Conservation (phyloP, 2,329 filamentous ascomycete genomes). For the Fusarium mundagurra region DNA sequence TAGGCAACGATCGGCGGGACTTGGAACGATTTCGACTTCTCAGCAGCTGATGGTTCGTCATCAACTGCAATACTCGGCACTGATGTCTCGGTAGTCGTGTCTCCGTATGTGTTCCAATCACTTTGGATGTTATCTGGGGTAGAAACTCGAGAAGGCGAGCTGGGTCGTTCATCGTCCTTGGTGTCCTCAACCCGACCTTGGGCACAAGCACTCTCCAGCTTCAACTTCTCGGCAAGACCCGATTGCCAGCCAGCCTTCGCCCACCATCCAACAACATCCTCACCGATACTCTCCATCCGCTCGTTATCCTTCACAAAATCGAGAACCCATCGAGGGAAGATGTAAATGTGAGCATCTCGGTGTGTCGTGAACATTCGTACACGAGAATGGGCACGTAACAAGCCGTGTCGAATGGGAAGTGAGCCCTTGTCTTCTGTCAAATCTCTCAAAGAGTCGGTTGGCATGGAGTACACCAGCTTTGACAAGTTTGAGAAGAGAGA, state of each 20-base stretch:
- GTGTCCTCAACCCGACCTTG: slow-evolving; percentile 53
- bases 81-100: not conserved
- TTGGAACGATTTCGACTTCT: slow-evolving; percentile 31
- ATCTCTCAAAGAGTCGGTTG: slow-evolving; percentile 89
- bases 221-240: slow-evolving; percentile 80
- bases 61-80: slow-evolving; percentile 7
- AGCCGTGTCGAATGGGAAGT: slow-evolving; percentile 77
- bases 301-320: slow-evolving; percentile 84
- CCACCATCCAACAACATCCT: slow-evolving; percentile 95
- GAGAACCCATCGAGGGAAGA: slow-evolving; percentile 91
- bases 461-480: slow-evolving; percentile 86
- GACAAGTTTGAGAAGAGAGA: slow-evolving; percentile 75
- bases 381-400: slow-evolving; percentile 78
- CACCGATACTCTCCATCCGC: slow-evolving; percentile 85
- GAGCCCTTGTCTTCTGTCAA: slow-evolving; percentile 78
- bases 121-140: slow-evolving; percentile 31
- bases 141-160: slow-evolving; percentile 41
- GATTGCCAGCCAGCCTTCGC: slow-evolving; percentile 93
- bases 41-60: slow-evolving; percentile 4
- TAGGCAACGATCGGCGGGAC: slow-evolving; percentile 85
- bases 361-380: slow-evolving; percentile 85
- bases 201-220: slow-evolving; percentile 69
- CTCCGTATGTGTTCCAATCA: not conserved
- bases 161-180: slow-evolving; percentile 47
- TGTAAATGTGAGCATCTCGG: slow-evolving; percentile 92